phyloP scores from a whole-genome alignment of 2,329 filamentous ascomycete species.

The Apiospora saccharicola region DNA sequence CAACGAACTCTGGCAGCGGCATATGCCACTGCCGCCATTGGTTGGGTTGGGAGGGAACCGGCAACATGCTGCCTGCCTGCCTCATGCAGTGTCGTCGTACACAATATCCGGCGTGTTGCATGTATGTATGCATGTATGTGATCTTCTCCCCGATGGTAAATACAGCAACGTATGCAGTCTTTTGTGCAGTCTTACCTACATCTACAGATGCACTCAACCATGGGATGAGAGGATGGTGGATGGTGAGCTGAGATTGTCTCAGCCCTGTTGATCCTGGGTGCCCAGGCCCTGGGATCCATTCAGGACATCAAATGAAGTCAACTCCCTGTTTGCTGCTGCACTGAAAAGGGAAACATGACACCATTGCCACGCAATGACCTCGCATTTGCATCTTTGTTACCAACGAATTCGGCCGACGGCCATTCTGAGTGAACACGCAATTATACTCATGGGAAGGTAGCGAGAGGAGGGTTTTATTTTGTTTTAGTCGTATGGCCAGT shows the following conservation, averaged over 20 bases:
- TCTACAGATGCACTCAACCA: not conserved
- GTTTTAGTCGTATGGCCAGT: not conserved
- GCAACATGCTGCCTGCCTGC: not conserved
- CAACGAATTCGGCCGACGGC: not conserved
- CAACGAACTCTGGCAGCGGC: not conserved
- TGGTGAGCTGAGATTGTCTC: conserved; percentile 3
- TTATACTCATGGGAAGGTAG: not conserved
- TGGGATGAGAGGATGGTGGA: not conserved
- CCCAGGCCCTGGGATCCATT: conserved; percentile 1
- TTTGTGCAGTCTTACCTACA: no score
- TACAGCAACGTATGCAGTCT: no score
- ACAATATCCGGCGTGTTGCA: no score
- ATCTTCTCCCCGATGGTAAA: no score
- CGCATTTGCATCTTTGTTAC: conserved; percentile 8
- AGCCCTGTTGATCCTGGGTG: conserved; percentile 4
- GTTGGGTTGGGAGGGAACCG: not conserved
- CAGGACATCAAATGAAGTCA: not conserved
- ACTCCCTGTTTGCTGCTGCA: not conserved
- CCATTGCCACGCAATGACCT: conserved; percentile 11
- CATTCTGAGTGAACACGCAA: conserved; percentile 6
- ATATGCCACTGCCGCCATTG: not conserved
- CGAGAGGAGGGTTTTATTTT: not conserved
- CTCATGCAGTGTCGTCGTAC: no score
- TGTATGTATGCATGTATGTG: no score
- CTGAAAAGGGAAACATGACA: conserved; percentile 1